Evolutionary conservation across 116 monocot genomes (phyloP).

Genomic region (Iris pallida): DNA sequence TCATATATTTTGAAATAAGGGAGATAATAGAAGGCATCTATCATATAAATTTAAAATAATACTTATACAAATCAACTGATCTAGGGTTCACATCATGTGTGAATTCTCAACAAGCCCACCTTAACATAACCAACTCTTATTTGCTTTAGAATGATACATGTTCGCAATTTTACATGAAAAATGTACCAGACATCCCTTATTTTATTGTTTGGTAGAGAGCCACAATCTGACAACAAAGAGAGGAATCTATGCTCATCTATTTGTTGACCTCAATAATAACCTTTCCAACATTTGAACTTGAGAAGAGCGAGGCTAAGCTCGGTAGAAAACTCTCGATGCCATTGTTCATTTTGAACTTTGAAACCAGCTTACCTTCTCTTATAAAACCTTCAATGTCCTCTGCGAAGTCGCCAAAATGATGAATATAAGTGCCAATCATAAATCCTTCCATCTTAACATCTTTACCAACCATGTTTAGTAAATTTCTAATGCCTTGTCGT

Average conservation of each 20-base stretch:
- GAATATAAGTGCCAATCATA: constrained; percentile 3
- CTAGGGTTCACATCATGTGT: too few species aligned
- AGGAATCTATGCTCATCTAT: not conserved
- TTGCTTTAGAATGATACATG: too few species aligned
- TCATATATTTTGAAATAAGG: too few species aligned
- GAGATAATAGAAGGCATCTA: too few species aligned
- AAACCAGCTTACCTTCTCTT: constrained; percentile 6
- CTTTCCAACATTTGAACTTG: constrained; percentile 2
- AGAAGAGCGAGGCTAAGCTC: not conserved
- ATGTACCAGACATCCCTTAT: too few species aligned
- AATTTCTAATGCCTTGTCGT: constrained; percentile 9
- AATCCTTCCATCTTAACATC: constrained; percentile 16
- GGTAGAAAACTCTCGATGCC: constrained; percentile 15
- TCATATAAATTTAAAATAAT: too few species aligned
- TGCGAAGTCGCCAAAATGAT: constrained; percentile 4
- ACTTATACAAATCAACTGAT: too few species aligned
- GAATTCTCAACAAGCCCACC: too few species aligned
- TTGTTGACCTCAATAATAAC: constrained; percentile 8
- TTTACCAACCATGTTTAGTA: constrained; percentile 15
- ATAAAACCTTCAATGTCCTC: constrained; percentile 8
- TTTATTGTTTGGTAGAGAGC: too few species aligned
- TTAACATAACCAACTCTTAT: too few species aligned
- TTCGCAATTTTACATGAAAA: too few species aligned
- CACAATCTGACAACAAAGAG: too few species aligned
- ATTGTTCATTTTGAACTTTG: not conserved